phyloP scores from a whole-genome alignment of 352 stramenopile genomes.

The Phytophthora cactorum region DNA sequence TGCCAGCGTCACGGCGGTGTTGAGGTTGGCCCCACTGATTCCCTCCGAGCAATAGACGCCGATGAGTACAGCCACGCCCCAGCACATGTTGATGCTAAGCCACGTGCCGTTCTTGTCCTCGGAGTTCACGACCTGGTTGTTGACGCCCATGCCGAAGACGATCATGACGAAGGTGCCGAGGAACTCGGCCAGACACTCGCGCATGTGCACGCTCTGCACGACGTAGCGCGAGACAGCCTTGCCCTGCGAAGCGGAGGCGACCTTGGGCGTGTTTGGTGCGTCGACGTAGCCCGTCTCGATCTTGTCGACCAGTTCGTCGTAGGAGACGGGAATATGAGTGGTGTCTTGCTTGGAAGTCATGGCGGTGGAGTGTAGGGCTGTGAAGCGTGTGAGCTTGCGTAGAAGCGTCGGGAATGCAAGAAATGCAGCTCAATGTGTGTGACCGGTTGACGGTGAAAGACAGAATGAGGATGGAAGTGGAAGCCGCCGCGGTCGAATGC shows the following conservation, averaged over 20 bases:
- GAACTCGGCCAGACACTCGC: slow-evolving; percentile 56
- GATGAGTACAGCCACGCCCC: slow-evolving; percentile 56
- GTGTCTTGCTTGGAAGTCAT: neutral
- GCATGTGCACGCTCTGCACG: slow-evolving; percentile 34
- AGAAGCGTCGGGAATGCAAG: too few relatives aligned
- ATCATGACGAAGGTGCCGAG: slow-evolving; percentile 56
- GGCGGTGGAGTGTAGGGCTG: slow-evolving; percentile 6
- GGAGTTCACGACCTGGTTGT: slow-evolving; percentile 58
- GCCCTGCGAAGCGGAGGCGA: slow-evolving; percentile 15
- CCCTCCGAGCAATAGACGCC: slow-evolving; percentile 53
- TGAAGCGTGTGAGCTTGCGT: too few relatives aligned
- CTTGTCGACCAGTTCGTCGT: slow-evolving; percentile 29
- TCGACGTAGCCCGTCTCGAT: slow-evolving; percentile 20
- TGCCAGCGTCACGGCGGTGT: slow-evolving; percentile 56
- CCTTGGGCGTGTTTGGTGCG: slow-evolving; percentile 4
- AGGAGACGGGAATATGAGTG: too few relatives aligned
- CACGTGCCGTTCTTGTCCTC: slow-evolving; percentile 53
- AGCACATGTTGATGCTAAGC: slow-evolving; percentile 56
- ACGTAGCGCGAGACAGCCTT: too few relatives aligned
- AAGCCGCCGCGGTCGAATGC: too few relatives aligned
- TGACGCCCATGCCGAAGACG: slow-evolving; percentile 62
- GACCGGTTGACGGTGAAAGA: slow-evolving; percentile 22
- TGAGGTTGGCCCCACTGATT: slow-evolving; percentile 57
- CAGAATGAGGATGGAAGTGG: too few relatives aligned
- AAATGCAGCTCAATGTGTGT: slow-evolving; percentile 7